Percentiles rank a stretch among this genome's conserved stretches.
phyloP scores from a whole-genome alignment of 2,329 filamentous ascomycete species.

The Calcarisporium arbuscula region DNA sequence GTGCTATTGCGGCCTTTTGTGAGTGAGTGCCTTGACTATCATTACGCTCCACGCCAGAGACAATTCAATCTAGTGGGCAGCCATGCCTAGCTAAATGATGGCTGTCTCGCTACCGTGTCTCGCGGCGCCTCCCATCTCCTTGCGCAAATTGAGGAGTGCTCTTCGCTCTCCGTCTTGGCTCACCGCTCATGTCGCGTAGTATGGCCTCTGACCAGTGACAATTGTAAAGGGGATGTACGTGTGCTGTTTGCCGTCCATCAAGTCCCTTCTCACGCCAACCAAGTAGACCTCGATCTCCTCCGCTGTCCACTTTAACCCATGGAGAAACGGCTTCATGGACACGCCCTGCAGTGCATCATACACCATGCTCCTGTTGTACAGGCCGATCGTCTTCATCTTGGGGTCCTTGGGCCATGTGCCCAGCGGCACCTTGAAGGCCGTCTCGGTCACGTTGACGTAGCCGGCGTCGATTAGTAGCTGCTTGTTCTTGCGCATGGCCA shows the following conservation, averaged over 20 bases:
- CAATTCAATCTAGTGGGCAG: too few species aligned
- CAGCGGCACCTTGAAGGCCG: constrained; percentile 37
- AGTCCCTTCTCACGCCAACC: constrained; percentile 23
- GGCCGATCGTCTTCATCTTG: constrained; percentile 36
- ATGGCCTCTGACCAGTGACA: constrained; percentile 13
- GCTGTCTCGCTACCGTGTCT: too few species aligned
- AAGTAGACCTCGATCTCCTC: constrained; percentile 27
- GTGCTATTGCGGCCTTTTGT: too few species aligned
- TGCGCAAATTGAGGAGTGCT: too few species aligned
- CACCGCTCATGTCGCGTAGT: too few species aligned
- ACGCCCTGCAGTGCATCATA: constrained; percentile 25
- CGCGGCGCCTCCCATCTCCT: too few species aligned
- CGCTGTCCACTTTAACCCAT: constrained; percentile 24
- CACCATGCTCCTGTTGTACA: constrained; percentile 23
- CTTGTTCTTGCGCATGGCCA: constrained; percentile 21
- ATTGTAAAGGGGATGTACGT: constrained; percentile 12
- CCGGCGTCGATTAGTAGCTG: constrained; percentile 26
- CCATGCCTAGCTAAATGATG: too few species aligned
- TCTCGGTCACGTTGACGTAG: constrained; percentile 32
- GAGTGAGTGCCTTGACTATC: too few species aligned
- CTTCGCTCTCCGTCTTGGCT: too few species aligned
- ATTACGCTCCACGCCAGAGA: too few species aligned
- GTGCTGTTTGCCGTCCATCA: constrained; percentile 18
- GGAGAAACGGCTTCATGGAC: constrained; percentile 27
- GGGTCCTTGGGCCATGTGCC: constrained; percentile 41